Base-by-base conservation (phyloP, 129 eudicot species). In the Saussurea involucrata region DNA sequence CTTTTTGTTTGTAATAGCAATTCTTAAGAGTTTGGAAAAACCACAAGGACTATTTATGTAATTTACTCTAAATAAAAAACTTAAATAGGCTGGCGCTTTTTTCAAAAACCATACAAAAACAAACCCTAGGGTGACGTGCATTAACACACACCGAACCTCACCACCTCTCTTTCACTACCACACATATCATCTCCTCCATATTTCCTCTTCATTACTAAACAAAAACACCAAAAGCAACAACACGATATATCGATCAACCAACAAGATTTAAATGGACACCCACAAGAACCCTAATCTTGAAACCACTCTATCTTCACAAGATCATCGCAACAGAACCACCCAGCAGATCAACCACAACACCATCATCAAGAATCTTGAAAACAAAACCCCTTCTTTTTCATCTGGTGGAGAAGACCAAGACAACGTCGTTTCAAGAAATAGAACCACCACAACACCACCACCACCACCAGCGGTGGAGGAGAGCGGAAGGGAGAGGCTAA, bases 401-500 rank as follows among this genome's bases (percentile, higher is more conserved):
- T n/a, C 57, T 17, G 58, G 17, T 13, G 25, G 17, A 32, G 78
- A 61, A 34, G 11, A 73, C 13, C 25, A 42, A 3, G 22, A 31
- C 13, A 22, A 32, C 24, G 32, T 6, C 3, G 58, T 49, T 49
- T 49, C 24, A 74, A 42, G 76, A 33, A 58, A 69, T 37, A 29
- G 2, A 44, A 12, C 11, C 70, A 37, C 18, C 42, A 3, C 60
- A 15, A 34, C 61, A 12, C 37, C 20, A 69, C 76, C 68, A 55
- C 13, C 44, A 58, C 4, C 44, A 5, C 0, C 40, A 28, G 55
- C 0, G 65, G 86, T 3, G 22, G 85, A 73, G 61, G 75, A 63
- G 69, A 77, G 80, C 69, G 88, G 90, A 42, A 80, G 97, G n/a
- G 92, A 89, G 87, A 92, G 85, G 71, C 79, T 92, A 67, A 92